phyloP scores from a whole-genome alignment of 73 alveolate species.

The Diophrys appendiculata region DNA sequence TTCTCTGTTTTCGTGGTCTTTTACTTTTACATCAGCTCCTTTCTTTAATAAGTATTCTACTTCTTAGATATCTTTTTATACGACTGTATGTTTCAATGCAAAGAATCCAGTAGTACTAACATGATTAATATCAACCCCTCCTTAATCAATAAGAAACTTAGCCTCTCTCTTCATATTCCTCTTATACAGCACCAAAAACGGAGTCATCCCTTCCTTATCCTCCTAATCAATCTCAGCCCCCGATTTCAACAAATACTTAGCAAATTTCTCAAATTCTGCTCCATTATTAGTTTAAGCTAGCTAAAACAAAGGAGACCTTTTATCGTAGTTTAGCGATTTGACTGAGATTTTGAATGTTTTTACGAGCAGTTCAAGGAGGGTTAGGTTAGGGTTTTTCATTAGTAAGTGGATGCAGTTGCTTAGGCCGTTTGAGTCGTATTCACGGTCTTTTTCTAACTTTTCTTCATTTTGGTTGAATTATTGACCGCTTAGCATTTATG shows the following conservation, averaged over 20 bases:
- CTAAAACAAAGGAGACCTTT: not conserved
- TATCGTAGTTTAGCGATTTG: not conserved
- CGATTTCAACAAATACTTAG: not conserved
- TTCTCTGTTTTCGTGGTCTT: slow-evolving; percentile 83
- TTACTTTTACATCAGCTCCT: slow-evolving; percentile 67
- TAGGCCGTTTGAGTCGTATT: not conserved
- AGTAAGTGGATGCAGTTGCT: not conserved
- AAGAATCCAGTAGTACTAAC: slow-evolving; percentile 61
- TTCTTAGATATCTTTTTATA: slow-evolving; percentile 4
- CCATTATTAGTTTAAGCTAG: not conserved
- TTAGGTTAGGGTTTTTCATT: not conserved
- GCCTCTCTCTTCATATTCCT: slow-evolving; percentile 23
- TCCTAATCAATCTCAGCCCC: not conserved
- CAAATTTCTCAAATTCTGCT: not conserved
- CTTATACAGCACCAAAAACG: slow-evolving; percentile 46
- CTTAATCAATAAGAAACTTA: slow-evolving; percentile 30
- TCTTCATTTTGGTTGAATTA: not conserved
- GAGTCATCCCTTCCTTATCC: slow-evolving; percentile 33
- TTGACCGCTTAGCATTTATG: not conserved
- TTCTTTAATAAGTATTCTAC: slow-evolving; percentile 32
- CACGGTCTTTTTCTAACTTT: not conserved
- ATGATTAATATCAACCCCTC: slow-evolving; percentile 59
- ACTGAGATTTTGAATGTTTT: not conserved
- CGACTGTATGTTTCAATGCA: slow-evolving; percentile 52
- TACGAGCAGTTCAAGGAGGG: not conserved